Conservation (phyloP, 129 eudicot genomes). For the Chrysanthemum makinoi region DNA sequence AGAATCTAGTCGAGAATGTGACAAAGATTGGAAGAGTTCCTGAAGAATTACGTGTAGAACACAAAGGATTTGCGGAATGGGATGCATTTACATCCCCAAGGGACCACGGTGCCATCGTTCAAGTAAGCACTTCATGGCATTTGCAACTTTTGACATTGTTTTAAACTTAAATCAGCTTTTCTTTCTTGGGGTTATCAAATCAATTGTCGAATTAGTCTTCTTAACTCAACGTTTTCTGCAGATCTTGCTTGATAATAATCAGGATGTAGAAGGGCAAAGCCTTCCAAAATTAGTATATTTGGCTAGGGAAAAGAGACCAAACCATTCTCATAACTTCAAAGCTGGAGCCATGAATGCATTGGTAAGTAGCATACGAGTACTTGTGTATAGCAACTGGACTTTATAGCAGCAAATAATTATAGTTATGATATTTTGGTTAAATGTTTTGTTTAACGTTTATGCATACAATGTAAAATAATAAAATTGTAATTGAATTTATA, state of each 20-base stretch:
- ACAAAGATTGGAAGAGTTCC: slow-evolving; percentile 40
- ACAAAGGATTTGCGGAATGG: slow-evolving; percentile 58
- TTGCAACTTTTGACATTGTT: neutral
- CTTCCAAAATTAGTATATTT: slow-evolving; percentile 70
- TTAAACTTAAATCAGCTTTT: neutral
- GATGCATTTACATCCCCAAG: slow-evolving; percentile 44
- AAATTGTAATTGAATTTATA: no score
- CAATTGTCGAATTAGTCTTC: neutral
- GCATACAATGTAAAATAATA: no score
- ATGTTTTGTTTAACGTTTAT: no score
- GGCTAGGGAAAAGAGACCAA: slow-evolving; percentile 81
- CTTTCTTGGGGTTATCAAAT: neutral
- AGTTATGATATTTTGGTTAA: no score
- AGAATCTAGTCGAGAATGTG: slow-evolving; percentile 44
- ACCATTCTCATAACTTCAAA: slow-evolving; percentile 70
- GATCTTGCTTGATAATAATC: slow-evolving; percentile 53
- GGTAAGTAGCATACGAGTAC: slow-evolving; percentile 31
- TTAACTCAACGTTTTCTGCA: slow-evolving; percentile 11
- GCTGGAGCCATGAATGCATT: slow-evolving; percentile 98
- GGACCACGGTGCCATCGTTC: slow-evolving; percentile 56
- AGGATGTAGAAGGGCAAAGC: slow-evolving; percentile 49
- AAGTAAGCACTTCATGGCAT: slow-evolving; percentile 27
- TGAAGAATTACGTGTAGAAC: slow-evolving; percentile 35
- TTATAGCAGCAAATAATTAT: no score
- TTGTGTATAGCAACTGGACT: no score